phyloP scores from a whole-genome alignment of 1,139 yeast species.

The Candida pseudoviswanathii region DNA sequence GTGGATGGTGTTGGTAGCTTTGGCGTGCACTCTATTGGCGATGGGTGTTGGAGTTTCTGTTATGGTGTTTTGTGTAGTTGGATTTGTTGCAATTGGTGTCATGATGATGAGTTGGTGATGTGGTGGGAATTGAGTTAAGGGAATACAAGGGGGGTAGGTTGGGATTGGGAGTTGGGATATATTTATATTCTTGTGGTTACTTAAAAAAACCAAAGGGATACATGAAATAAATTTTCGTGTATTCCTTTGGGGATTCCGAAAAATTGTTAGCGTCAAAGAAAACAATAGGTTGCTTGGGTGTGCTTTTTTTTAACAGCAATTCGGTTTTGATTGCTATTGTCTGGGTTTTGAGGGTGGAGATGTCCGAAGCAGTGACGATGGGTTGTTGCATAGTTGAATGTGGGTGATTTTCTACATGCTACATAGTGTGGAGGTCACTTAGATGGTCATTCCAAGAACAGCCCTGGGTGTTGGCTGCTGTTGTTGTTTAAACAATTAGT shows the following conservation, averaged over 20 bases:
- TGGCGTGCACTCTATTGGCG: constrained; percentile 4
- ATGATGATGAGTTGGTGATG: not conserved
- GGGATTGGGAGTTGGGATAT: too few relatives aligned
- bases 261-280: not conserved
- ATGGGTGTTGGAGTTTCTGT: not conserved
- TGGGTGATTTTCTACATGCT: too few relatives aligned
- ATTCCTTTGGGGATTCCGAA: constrained; percentile 2
- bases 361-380: not conserved
- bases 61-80: not conserved
- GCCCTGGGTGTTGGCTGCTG: too few relatives aligned
- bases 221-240: not conserved
- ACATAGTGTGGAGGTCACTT: too few relatives aligned
- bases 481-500: too few relatives aligned
- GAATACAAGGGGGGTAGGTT: too few relatives aligned
- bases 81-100: not conserved
- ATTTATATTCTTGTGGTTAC: not conserved
- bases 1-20: constrained; percentile 22
- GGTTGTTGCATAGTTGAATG: too few relatives aligned
- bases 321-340: not conserved
- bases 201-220: not conserved
- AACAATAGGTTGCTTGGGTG: not conserved
- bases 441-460: too few relatives aligned
- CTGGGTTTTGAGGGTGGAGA: not conserved
- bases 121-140: too few relatives aligned
- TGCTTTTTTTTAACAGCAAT: not conserved